Conservation (phyloP, 2,329 filamentous ascomycete genomes). For the Xylariales sp. region DNA sequence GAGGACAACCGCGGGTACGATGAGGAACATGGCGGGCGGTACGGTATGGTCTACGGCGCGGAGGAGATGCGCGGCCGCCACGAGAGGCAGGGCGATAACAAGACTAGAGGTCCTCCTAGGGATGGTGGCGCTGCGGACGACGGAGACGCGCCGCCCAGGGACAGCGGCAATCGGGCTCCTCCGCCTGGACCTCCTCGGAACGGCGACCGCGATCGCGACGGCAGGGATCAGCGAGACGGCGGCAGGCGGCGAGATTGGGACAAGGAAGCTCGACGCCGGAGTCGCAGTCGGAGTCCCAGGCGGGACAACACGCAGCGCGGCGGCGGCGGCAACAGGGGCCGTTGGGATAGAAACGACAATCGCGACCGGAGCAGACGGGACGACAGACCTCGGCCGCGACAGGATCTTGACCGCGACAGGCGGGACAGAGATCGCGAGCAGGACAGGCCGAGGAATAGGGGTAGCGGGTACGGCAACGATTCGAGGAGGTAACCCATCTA, state of each 20-base stretch:
- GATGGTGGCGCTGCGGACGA: no score
- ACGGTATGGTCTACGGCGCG: slow-evolving; percentile 79
- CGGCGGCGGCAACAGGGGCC: slow-evolving; percentile 10
- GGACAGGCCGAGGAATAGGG: no score
- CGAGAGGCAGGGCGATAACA: slow-evolving; percentile 33
- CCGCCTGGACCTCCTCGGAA: no score
- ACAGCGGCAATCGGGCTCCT: no score
- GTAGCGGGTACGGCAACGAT: no score
- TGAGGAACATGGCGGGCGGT: slow-evolving; percentile 42
- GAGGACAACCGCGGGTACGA: slow-evolving; percentile 31
- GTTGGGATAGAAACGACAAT: slow-evolving; percentile 9
- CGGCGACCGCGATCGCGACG: slow-evolving; percentile 17
- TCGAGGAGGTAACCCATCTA: no score
- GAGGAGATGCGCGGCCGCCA: slow-evolving; percentile 57
- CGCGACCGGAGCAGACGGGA: slow-evolving; percentile 13
- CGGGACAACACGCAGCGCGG: slow-evolving; percentile 15
- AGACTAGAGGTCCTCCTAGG: no score
- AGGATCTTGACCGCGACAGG: slow-evolving; percentile 16
- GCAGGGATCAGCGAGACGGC: slow-evolving; percentile 20
- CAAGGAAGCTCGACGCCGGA: slow-evolving; percentile 22
- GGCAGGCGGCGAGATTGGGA: slow-evolving; percentile 18
- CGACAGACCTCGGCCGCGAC: slow-evolving; percentile 11
- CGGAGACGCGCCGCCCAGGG: no score
- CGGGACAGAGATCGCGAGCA: slow-evolving; percentile 16
- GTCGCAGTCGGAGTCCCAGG: slow-evolving; percentile 26